These are phyloP conservation scores for Blastocladiella emersonii DNA, from an alignment of 371 early-diverging fungal species.

Conservation along the genomic window DNA sequence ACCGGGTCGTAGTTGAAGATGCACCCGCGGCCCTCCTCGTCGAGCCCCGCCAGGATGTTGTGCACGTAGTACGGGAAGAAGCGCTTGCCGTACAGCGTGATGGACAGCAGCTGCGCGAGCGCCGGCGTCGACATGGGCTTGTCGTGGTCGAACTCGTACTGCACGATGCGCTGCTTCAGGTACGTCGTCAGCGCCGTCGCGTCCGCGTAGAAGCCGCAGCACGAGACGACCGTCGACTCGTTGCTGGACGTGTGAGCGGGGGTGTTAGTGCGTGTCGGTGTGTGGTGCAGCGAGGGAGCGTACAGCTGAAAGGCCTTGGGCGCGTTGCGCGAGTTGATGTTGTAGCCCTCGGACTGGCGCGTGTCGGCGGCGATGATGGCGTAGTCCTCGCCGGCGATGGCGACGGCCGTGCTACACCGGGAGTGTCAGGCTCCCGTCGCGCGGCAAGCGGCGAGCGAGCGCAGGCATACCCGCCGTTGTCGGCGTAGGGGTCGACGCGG, in stretches of 20 bases:
- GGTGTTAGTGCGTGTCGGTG: too few relatives aligned
- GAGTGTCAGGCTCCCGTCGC: too few relatives aligned
- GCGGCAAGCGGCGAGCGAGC: too few relatives aligned
- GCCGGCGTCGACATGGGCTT: constrained; percentile 75
- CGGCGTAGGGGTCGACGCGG: background rate
- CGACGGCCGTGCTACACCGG: constrained; percentile 64
- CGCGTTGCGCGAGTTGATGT: constrained; percentile 85
- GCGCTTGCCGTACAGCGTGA: constrained; percentile 83
- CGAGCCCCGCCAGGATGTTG: constrained; percentile 84
- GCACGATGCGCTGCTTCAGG: constrained; percentile 64
- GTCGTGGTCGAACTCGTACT: constrained; percentile 83
- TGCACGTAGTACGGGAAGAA: constrained; percentile 98
- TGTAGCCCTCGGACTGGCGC: constrained; percentile 89
- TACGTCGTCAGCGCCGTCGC: constrained; percentile 70
- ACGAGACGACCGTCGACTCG: constrained; percentile 75
- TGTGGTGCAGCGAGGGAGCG: too few relatives aligned
- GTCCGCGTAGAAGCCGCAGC: constrained; percentile 94
- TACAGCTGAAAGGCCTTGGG: constrained; percentile 85
- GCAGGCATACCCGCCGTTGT: background rate
- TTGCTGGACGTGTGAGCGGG: too few relatives aligned
- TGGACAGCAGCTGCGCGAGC: constrained; percentile 89
- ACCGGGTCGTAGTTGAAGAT: constrained; percentile 95
- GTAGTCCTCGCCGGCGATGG: constrained; percentile 91
- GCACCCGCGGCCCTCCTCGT: constrained; percentile 75
- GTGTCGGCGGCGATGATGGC: constrained; percentile 95